These are phyloP conservation scores for Amphibolis antarctica DNA, from an alignment of 106 monocot genomes.

Conservation along the genomic window DNA sequence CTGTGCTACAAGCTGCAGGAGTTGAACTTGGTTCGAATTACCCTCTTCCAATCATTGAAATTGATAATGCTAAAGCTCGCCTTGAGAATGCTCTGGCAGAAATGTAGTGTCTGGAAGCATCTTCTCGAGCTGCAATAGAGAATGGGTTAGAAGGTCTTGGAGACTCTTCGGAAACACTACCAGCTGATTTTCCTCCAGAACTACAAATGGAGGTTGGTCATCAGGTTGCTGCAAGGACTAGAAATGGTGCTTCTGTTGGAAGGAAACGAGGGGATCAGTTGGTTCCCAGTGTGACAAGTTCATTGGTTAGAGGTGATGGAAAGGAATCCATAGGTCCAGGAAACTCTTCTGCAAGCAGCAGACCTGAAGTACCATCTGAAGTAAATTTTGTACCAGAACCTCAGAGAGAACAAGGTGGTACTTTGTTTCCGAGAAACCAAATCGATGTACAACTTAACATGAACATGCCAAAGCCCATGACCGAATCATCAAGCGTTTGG, in stretches of 20 bases:
- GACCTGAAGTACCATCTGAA: conserved; percentile 69
- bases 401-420: conserved; percentile 10
- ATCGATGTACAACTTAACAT: conserved; percentile 1
- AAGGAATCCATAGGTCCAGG: conserved; percentile 28
- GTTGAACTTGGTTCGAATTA: too few species aligned
- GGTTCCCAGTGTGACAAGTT: conserved; percentile 85
- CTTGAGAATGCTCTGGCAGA: conserved; percentile 58
- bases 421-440: conserved; percentile 12
- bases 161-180: conserved; percentile 70
- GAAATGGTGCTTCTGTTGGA: conserved; percentile 5
- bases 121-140: conserved; percentile 57
- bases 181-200: conserved; percentile 57
- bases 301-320: conserved; percentile 40
- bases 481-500: conserved; percentile 50
- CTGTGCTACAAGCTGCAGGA: conserved; percentile 24
- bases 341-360: conserved; percentile 25
- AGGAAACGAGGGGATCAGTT: conserved; percentile 60
- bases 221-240: conserved; percentile 18
- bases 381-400: conserved; percentile 22
- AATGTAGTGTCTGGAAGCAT: conserved; percentile 86
- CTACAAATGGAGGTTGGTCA: conserved; percentile 66
- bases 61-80: conserved; percentile 6
- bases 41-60: too few species aligned
- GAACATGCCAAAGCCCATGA: conserved; percentile 1
- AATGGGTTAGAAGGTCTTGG: conserved; percentile 87